A percentile compares a stretch with the other conserved stretches of the same genome.
phyloP scores from a whole-genome alignment of 2,329 filamentous ascomycete genomes.

The Akanthomyces lecanii region DNA sequence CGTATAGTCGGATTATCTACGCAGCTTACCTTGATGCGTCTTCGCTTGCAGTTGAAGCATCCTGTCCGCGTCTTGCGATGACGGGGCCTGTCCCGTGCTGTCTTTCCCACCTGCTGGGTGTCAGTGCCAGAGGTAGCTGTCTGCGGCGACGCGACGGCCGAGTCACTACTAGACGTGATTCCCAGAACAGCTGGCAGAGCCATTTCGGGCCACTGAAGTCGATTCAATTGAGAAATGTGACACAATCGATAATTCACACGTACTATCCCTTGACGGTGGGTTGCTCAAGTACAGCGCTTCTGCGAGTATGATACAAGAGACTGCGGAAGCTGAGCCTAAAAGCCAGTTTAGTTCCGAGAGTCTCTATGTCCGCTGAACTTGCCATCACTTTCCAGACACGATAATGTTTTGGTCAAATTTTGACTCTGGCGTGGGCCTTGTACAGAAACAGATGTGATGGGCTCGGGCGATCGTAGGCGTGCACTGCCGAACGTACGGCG shows the following conservation, averaged over 20 bases:
- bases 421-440: neutral
- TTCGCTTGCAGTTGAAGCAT: slow-evolving; percentile 9
- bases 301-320: neutral
- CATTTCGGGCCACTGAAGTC: neutral
- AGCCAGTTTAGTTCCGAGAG: neutral
- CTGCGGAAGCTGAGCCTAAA: neutral
- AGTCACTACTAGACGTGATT: neutral
- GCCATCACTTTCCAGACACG: neutral
- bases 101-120: neutral
- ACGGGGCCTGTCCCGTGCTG: neutral
- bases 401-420: neutral
- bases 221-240: neutral
- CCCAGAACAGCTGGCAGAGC: neutral
- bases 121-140: neutral
- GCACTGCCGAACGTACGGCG: neutral
- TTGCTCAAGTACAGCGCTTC: neutral
- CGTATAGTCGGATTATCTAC: too few species aligned
- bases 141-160: neutral
- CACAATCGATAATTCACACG: neutral
- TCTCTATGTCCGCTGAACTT: neutral
- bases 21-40: neutral
- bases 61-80: slow-evolving; percentile 13
- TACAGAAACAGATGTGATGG: neutral
- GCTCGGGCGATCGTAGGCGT: neutral
- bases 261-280: neutral